A percentile compares a stretch with the other conserved stretches of the same genome.
These are phyloP conservation scores for Magnolia officinalis DNA, from an alignment of 164 flowering plant species.

Conservation along the genomic window DNA sequence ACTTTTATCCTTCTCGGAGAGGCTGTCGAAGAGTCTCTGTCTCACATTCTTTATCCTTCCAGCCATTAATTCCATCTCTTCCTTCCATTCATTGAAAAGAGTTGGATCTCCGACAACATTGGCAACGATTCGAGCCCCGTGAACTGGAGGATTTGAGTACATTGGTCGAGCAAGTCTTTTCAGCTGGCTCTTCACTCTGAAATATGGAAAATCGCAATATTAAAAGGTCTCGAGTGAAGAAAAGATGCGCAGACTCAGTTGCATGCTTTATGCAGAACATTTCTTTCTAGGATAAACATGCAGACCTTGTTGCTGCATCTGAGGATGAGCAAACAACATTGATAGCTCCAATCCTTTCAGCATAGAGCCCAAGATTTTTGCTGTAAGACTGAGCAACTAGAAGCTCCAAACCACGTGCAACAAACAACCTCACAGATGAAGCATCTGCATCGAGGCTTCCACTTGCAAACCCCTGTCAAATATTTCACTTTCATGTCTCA, in stretches of 20 bases:
- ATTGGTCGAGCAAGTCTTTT: constrained; percentile 95
- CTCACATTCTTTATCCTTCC: constrained; percentile 94
- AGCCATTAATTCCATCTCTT: constrained; percentile 96
- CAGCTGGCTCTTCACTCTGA: constrained; percentile 95
- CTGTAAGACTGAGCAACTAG: constrained; percentile 95
- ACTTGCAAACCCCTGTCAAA: constrained; percentile 89
- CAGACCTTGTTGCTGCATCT: constrained; percentile 80
- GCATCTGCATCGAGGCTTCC: constrained; percentile 98
- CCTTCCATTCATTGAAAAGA: constrained; percentile 87
- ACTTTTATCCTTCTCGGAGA: constrained; percentile 69
- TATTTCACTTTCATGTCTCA: constrained; percentile 4
- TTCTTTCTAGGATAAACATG: not conserved
- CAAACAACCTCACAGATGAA: constrained; percentile 82
- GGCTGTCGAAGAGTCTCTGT: constrained; percentile 67
- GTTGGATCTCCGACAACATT: constrained; percentile 80
- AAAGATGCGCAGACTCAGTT: not conserved
- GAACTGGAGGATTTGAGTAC: constrained; percentile 97
- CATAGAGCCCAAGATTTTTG: constrained; percentile 91
- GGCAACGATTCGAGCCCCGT: constrained; percentile 93
- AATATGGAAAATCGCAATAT: not conserved
- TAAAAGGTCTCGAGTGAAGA: not conserved
- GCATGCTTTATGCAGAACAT: not conserved
- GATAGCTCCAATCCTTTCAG: constrained; percentile 94
- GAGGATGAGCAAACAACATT: constrained; percentile 85
- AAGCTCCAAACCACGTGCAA: constrained; percentile 84